These are phyloP conservation scores for Diplotaxis tenuifolia DNA, from an alignment of 345 rosid species.

Conservation along the genomic window DNA sequence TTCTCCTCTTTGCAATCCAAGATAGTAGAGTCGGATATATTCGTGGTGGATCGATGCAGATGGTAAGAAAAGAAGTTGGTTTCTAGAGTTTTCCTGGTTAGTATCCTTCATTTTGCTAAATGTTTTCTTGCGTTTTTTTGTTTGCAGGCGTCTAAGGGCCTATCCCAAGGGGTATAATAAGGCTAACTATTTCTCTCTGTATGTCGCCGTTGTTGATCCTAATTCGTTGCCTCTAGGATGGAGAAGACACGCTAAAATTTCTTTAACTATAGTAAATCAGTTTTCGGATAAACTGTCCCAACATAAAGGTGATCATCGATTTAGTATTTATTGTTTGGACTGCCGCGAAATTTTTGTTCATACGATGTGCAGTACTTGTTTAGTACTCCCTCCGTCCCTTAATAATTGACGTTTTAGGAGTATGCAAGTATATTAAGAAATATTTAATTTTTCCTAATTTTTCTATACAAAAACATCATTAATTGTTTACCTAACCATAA, in stretches of 20 bases:
- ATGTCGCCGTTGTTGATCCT: slow-evolving; percentile 56
- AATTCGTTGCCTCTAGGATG: slow-evolving; percentile 59
- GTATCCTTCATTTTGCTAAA: not conserved
- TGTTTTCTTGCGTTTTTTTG: not conserved
- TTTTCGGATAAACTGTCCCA: slow-evolving; percentile 38
- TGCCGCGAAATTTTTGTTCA: not conserved
- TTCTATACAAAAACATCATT: too few relatives aligned
- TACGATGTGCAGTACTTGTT: too few relatives aligned
- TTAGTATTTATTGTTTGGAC: not conserved
- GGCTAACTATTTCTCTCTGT: slow-evolving; percentile 59
- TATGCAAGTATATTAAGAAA: too few relatives aligned
- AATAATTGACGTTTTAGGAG: too few relatives aligned
- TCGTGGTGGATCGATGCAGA: not conserved
- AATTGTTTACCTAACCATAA: too few relatives aligned
- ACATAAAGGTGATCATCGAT: not conserved
- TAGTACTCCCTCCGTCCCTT: too few relatives aligned
- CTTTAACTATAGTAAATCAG: slow-evolving; percentile 60
- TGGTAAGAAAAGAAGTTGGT: not conserved
- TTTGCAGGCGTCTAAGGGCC: not conserved
- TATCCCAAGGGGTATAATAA: not conserved
- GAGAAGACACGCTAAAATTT: slow-evolving; percentile 55
- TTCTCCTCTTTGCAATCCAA: not conserved
- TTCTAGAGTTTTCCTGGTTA: not conserved
- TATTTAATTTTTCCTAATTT: too few relatives aligned
- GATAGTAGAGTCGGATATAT: not conserved